Base-by-base conservation (phyloP, 768 basidiomycete genomes). In the Mrakia hoshinonis region DNA sequence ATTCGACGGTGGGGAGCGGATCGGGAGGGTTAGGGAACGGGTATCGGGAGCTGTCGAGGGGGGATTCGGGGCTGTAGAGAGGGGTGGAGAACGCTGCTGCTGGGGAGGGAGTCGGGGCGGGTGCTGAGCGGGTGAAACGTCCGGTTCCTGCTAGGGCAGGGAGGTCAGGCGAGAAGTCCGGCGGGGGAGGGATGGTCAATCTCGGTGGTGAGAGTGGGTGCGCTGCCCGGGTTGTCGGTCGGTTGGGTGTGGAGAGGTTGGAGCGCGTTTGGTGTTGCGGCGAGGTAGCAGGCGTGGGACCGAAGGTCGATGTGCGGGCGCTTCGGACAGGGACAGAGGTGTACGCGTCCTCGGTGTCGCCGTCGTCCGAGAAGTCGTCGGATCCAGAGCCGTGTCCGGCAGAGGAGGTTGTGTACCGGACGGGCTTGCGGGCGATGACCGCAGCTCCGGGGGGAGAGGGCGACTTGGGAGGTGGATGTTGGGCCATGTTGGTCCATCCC, bases 151-250 rank as follows among this genome's bases (percentile, higher is more conserved):
- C 54, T 55, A n/a, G 58, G 18, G 58, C 15, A 22, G 34, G 34
- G 34, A 36, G 34, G 36, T 31, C 18, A 38, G 58, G 36, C 15
- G 58, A 61, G 34, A 61, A 38, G 4, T 36, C 31, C 18, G 58
- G 58, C 15, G 58, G 58, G 6, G 58, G 58, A 39, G 58, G 34
- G 58, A 61, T 36, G 58, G 34, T 61, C 58, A 39, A 20, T n/a
- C 58, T 31, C 12, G 58, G 58, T n/a, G 34, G 34, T 20, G 54
- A 29, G 24, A 29, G 24, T 26, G 54, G 54, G 26, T 26, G 54
- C 4, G 11, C 24, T 20, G 54, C 13, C 10, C 2, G 34, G n/a
- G 58, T 5, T 20, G 18, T 36, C 31, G 58, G 31, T 10, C 15
- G 58, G 7, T 15, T 15, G 43, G 43, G 15, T 15, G 43, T 7